Evolutionary conservation across 2,329 filamentous ascomycete species (phyloP).

Genomic region (Botrytis cinerea): DNA sequence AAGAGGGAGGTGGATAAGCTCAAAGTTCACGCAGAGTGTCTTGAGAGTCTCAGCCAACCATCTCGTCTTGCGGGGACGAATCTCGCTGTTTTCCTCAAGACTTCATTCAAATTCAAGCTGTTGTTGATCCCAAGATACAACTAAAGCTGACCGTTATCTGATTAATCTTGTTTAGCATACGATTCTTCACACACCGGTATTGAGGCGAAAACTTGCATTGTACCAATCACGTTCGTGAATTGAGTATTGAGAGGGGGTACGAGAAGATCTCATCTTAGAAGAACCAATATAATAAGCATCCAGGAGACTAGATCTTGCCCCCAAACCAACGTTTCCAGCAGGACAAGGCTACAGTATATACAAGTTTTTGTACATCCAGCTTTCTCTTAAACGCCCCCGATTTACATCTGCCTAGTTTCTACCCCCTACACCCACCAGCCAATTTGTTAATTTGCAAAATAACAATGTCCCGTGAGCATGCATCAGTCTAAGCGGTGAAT

Average conservation of each 20-base stretch:
- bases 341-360: slow-evolving; percentile 17
- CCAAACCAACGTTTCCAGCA: slow-evolving; percentile 17
- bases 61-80: slow-evolving; percentile 13
- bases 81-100: neutral
- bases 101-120: neutral
- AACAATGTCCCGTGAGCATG: neutral
- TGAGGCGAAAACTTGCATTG: slow-evolving; percentile 12
- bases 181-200: slow-evolving; percentile 18
- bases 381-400: slow-evolving; percentile 14
- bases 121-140: neutral
- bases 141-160: slow-evolving; percentile 5
- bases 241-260: neutral
- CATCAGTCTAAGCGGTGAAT: slow-evolving; percentile 7
- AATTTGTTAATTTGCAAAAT: neutral
- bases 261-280: neutral
- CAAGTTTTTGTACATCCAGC: slow-evolving; percentile 12
- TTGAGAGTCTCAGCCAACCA: slow-evolving; percentile 4
- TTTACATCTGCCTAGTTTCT: slow-evolving; percentile 17
- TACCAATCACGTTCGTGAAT: slow-evolving; percentile 10
- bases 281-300: slow-evolving; percentile 11
- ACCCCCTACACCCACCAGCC: neutral
- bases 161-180: neutral
- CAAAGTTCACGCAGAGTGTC: slow-evolving; percentile 3
- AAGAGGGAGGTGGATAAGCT: neutral
- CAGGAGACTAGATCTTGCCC: slow-evolving; percentile 2